Evolutionary conservation across 1,284 basidiomycete species (phyloP).

Genomic region (Lignosus rhinocerotis): DNA sequence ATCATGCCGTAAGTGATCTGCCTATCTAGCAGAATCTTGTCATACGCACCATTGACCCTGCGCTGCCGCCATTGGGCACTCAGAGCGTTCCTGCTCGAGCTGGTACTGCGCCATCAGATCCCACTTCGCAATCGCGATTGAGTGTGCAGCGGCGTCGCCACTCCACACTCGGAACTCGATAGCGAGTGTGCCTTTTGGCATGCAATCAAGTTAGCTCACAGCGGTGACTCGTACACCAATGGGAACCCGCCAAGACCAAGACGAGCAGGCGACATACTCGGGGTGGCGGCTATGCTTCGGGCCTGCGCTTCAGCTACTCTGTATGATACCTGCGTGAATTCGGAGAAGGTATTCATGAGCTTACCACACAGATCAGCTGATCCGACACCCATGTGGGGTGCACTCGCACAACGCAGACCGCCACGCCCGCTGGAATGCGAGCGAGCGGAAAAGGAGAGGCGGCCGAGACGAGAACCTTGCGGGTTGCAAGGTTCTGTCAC

Average conservation of each 20-base stretch:
- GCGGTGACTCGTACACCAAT: neutral
- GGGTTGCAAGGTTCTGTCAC: neutral
- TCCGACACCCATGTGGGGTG: neutral
- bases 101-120: neutral
- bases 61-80: constrained; percentile 4
- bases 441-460: neutral
- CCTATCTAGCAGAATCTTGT: constrained; percentile 5
- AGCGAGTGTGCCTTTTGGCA: no score
- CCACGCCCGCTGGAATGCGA: no score
- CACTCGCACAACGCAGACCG: neutral
- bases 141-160: no score
- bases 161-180: no score
- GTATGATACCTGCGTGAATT: neutral
- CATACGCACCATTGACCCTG: neutral
- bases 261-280: neutral
- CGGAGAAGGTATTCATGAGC: neutral
- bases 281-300: neutral
- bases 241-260: neutral
- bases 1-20: constrained; percentile 9
- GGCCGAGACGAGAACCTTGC: neutral
- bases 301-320: neutral
- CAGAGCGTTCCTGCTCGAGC: neutral
- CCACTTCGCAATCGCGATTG: no score
- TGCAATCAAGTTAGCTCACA: no score
- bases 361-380: neutral